These are phyloP conservation scores for Syncephalis plumigaleata DNA, from an alignment of 371 early-diverging fungal genomes.

Conservation along the genomic window DNA sequence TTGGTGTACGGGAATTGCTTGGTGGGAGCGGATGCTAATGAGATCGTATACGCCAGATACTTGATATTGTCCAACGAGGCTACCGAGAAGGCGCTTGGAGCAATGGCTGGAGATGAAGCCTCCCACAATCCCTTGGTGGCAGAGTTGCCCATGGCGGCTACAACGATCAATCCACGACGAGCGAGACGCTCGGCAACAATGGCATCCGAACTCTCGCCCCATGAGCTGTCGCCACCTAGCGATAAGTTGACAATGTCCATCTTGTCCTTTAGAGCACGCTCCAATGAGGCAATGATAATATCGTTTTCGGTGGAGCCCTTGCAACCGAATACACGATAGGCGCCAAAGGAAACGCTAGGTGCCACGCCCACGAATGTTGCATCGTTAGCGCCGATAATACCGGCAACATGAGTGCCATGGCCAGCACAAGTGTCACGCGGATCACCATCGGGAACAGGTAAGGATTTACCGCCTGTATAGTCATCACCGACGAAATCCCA, in stretches of 20 bases:
- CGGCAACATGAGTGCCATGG: slow-evolving; percentile 47
- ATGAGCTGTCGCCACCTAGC: slow-evolving; percentile 34
- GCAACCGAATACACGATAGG: slow-evolving; percentile 44
- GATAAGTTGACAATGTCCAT: slow-evolving; percentile 49
- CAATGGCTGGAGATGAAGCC: slow-evolving; percentile 41
- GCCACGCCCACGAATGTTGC: slow-evolving; percentile 31
- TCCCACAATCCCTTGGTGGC: slow-evolving; percentile 43
- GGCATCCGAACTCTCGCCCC: slow-evolving; percentile 20
- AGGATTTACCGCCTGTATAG: slow-evolving; percentile 4
- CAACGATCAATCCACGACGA: slow-evolving; percentile 19
- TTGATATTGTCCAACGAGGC: slow-evolving; percentile 51
- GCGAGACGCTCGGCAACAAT: slow-evolving; percentile 20
- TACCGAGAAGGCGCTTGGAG: slow-evolving; percentile 33
- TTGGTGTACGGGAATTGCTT: slow-evolving; percentile 5
- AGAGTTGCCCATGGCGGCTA: slow-evolving; percentile 51
- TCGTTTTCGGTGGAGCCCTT: slow-evolving; percentile 27
- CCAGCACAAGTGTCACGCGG: slow-evolving; percentile 26
- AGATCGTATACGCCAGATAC: slow-evolving; percentile 10
- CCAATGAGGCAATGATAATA: slow-evolving; percentile 41
- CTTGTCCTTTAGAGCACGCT: slow-evolving; percentile 30
- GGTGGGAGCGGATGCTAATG: slow-evolving; percentile 2
- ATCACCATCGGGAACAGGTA: slow-evolving; percentile 21
- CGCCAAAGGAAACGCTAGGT: slow-evolving; percentile 35
- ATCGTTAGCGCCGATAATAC: slow-evolving; percentile 32
- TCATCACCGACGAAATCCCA: slow-evolving; percentile 23